Evolutionary conservation across 2,329 filamentous ascomycete genomes (phyloP), one percentile per base, ranked within the genome.

Genomic region (Cladobotryum mycophilum): DNA sequence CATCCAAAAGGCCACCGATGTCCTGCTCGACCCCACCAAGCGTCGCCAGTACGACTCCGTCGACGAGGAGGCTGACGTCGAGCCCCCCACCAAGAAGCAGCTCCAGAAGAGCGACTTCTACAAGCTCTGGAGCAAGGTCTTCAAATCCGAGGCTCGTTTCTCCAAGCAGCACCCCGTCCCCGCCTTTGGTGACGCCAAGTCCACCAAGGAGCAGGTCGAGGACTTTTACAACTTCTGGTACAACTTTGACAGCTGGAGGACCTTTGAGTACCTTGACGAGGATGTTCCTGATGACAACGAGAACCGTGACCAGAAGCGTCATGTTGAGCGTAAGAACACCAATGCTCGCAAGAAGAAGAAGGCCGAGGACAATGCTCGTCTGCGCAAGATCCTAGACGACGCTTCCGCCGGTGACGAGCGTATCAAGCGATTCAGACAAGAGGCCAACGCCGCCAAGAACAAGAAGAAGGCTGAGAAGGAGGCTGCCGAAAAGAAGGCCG

Each of bases 211-310:
- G 66, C 85, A 96, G 8, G 93, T 99, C 43, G 91, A 97, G 67
- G 76, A 78, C 48, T 99, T 99, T 72, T 99, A 99, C 82, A 96
- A 99, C 80, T 99, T 97, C 79, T 99, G 88, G 86, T 99, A 97
- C 80, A 95, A 92, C 80, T 95, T 99, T 64, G 93, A 99, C 79
- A 93, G 87, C 70, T 99, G 93, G 93, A 81, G 93, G 55, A 85
- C 88, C 3, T 99, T 99, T 64, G 93, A 99, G 75, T 99, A 99
- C 73, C 87, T 95, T 53, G 93, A 99, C 66, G 93, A 99, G 77
- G 93, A 99, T 67, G 92, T 99, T 30, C 93, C 93, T 38, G 93
- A 99, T 65, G 93, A 99, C 78, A 96, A 93, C 70, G 93, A 97
- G 76, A 96, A 91, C 78, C 91, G 93, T 70, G 92, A 97, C 75